phyloP scores from a whole-genome alignment of 257 asterid species.

The Leptodermis oblonga region DNA sequence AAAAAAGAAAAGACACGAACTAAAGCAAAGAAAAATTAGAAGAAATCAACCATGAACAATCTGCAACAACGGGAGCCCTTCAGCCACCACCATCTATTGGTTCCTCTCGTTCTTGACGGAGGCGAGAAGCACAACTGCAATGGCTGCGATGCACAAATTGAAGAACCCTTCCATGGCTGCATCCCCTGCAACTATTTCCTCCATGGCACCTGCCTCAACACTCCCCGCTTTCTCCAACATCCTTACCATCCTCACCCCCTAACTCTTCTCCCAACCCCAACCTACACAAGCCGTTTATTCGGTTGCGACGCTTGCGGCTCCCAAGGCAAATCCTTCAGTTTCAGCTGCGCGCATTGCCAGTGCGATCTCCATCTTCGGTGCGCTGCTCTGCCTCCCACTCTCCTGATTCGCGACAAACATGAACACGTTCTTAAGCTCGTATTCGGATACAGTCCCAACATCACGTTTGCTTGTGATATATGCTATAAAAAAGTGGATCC shows the following conservation, averaged over 20 bases:
- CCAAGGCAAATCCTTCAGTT: conserved; percentile 20
- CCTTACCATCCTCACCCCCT: conserved; percentile 34
- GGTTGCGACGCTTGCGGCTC: conserved; percentile 29
- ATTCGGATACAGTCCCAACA: conserved; percentile 10
- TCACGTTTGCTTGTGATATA: conserved; percentile 17
- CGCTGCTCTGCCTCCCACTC: conserved; percentile 13
- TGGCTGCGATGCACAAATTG: conserved; percentile 19
- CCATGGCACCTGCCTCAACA: conserved; percentile 26
- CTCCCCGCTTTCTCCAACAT: conserved; percentile 36
- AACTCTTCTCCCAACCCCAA: conserved; percentile 35
- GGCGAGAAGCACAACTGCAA: conserved; percentile 23
- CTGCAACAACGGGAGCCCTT: conserved; percentile 21
- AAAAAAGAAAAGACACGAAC: too few relatives aligned
- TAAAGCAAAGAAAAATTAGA: too few relatives aligned
- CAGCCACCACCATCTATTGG: conserved; percentile 32
- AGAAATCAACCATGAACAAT: too few relatives aligned
- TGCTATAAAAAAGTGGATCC: conserved; percentile 10
- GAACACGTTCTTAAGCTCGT: conserved; percentile 19
- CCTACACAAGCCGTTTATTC: conserved; percentile 16
- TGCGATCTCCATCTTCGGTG: conserved; percentile 33
- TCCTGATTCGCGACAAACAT: conserved; percentile 8
- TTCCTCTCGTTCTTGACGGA: not conserved
- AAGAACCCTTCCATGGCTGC: conserved; percentile 32
- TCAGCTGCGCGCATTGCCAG: conserved; percentile 30
- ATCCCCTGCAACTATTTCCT: conserved; percentile 31